Percentiles rank a stretch among this genome's conserved stretches.
Conservation (phyloP, 345 rosid species). For the Litchi chinensis region DNA sequence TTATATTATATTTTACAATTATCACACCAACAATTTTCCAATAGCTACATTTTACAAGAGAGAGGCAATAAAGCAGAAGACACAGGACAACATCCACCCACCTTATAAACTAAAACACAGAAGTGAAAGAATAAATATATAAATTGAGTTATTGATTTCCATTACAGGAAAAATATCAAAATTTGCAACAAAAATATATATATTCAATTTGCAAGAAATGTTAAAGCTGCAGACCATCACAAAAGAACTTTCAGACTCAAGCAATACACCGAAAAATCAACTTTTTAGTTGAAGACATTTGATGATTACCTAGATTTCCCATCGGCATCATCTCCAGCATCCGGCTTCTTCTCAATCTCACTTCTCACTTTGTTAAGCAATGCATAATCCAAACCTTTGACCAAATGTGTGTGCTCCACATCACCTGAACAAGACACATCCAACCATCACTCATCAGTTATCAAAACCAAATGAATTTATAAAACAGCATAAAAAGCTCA, state of each 20-base stretch:
- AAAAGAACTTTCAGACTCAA: background rate
- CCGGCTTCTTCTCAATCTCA: conserved; percentile 92
- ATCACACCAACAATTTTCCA: background rate
- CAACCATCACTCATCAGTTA: conserved; percentile 19
- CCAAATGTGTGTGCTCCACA: conserved; percentile 97
- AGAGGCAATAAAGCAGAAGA: background rate
- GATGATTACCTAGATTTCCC: conserved; percentile 63
- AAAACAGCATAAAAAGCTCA: background rate
- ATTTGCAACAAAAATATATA: too few relatives aligned
- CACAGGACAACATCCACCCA: background rate
- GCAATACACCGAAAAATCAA: background rate
- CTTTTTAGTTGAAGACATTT: background rate
- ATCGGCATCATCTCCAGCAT: conserved; percentile 61
- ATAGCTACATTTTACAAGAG: background rate
- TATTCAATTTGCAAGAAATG: background rate
- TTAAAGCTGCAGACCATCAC: background rate
- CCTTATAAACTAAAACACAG: background rate
- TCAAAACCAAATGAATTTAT: background rate
- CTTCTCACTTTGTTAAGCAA: conserved; percentile 87
- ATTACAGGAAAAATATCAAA: background rate
- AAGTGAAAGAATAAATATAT: background rate
- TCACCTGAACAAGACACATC: conserved; percentile 53
- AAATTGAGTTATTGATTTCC: background rate
- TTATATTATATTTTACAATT: background rate
- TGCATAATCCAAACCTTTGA: conserved; percentile 96